Percentiles rank a stretch among this genome's conserved stretches.
These are phyloP conservation scores for Fistulifera solaris DNA, from an alignment of 108 stramenopile genomes.

Conservation along the genomic window DNA sequence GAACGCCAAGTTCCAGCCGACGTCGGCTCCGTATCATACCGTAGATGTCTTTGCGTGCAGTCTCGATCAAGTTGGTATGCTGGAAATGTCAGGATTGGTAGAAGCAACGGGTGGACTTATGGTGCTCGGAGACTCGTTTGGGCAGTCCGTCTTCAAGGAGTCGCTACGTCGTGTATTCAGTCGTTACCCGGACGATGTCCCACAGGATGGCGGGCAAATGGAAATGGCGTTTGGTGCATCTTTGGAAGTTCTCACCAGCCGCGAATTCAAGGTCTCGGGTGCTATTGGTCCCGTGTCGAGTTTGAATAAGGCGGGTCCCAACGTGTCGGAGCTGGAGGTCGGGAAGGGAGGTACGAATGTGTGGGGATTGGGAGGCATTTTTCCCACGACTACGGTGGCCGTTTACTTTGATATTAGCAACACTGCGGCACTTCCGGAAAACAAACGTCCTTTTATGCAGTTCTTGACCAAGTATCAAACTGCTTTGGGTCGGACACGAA, in stretches of 20 bases:
- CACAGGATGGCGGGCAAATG: conserved; percentile 84
- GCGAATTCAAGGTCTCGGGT: conserved; percentile 92
- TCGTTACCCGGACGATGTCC: conserved; percentile 70
- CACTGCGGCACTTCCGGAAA: conserved; percentile 71
- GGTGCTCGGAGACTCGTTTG: conserved; percentile 96
- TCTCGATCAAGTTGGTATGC: conserved; percentile 95
- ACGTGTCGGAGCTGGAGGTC: conserved; percentile 91
- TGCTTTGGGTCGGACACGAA: conserved; percentile 76
- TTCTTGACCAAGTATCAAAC: conserved; percentile 98
- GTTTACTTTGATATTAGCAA: conserved; percentile 97
- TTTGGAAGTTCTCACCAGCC: conserved; percentile 82
- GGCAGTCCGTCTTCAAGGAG: conserved; percentile 97
- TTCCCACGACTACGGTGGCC: conserved; percentile 93
- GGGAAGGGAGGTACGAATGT: conserved; percentile 97
- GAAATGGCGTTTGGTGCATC: conserved; percentile 91
- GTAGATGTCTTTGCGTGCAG: conserved; percentile 99
- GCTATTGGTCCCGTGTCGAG: conserved; percentile 84
- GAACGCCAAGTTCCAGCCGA: conserved; percentile 16
- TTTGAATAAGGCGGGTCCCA: conserved; percentile 79
- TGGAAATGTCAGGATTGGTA: conserved; percentile 91
- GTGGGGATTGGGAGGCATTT: conserved; percentile 94
- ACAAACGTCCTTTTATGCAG: conserved; percentile 87
- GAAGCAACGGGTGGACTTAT: conserved; percentile 95
- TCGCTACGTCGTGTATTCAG: conserved; percentile 90
- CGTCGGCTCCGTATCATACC: conserved; percentile 64